These are phyloP conservation scores for Aplosporella prunicola DNA, from an alignment of 2,329 filamentous ascomycete genomes.

Conservation along the genomic window DNA sequence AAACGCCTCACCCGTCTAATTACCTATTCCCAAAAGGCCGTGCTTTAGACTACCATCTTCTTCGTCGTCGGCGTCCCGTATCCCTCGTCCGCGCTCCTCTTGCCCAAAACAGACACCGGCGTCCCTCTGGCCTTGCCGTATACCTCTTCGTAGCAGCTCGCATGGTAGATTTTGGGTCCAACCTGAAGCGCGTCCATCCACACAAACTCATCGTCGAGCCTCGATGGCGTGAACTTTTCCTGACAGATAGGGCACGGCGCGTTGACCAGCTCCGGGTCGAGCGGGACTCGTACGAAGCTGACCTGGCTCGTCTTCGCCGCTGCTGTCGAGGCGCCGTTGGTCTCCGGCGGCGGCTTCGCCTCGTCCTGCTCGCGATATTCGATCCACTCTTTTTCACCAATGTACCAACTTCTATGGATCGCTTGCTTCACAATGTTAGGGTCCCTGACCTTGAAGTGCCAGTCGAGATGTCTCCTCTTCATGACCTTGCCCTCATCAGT, in stretches of 20 bases:
- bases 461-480: slow-evolving; percentile 91
- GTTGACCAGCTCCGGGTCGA: slow-evolving; percentile 63
- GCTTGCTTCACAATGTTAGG: slow-evolving; percentile 76
- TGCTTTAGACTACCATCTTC: slow-evolving; percentile 8
- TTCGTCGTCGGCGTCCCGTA: slow-evolving; percentile 6
- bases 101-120: slow-evolving; percentile 28
- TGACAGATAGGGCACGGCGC: slow-evolving; percentile 88
- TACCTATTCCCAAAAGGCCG: too few species aligned
- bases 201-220: slow-evolving; percentile 91
- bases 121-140: slow-evolving; percentile 20
- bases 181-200: slow-evolving; percentile 83
- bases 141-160: slow-evolving; percentile 71
- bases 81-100: slow-evolving; percentile 16
- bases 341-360: slow-evolving; percentile 25
- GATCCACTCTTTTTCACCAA: slow-evolving; percentile 92
- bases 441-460: slow-evolving; percentile 94
- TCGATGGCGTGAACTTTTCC: slow-evolving; percentile 84
- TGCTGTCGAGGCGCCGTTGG: slow-evolving; percentile 32
- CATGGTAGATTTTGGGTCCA: slow-evolving; percentile 75
- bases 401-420: slow-evolving; percentile 89
- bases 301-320: slow-evolving; percentile 47
- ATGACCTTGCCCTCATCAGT: slow-evolving; percentile 70
- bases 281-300: slow-evolving; percentile 74
- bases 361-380: slow-evolving; percentile 74
- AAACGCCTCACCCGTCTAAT: slow-evolving; percentile 11